Evolutionary conservation across 768 basidiomycete genomes (phyloP), one percentile per base, ranked within the genome.

Genomic region (Psilocybe tampanensis): DNA sequence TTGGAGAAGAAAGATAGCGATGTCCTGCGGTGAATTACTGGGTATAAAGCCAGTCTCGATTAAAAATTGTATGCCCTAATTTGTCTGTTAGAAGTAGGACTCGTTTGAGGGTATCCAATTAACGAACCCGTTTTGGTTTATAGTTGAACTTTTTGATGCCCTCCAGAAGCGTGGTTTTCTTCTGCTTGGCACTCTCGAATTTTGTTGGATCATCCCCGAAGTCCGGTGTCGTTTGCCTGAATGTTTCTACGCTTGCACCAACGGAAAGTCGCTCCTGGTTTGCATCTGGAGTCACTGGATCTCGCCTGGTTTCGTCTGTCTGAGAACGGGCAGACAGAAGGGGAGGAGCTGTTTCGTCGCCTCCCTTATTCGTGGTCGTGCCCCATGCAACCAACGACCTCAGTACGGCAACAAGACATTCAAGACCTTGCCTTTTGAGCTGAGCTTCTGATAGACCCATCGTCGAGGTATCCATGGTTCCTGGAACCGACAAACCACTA

Each of bases 141-240:
- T 89, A 94, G 70, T 98, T 98, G 74, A 99, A 99, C 73, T 94
- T 94, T 72, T 90, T 95, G 72, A 98, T 91, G 23, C 97, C 97
- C 69, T 98, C 96, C 36, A 95, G 74, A 24, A 98, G 72, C 0
- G 90, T 95, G 32, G 93, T 98, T 76, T 99, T 99, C 74, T 92
- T 90, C 74, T 94, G 92, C 70, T 97, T 98, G 11, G 95, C 97
- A 58, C 84, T 95, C 76, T 98, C 96, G 61, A 99, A 98, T 66
- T 84, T 83, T 18, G 81, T 88, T 1, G 96, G 96, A 69, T 98
- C 96, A 66, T 98, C 97, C n/a, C 75, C 72, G 36, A 87, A 67
- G 55, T 94, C 93, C 0, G 94, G 92, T 0, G 93, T 94, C 11
- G 83, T 74, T 50, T 86, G 84, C 53, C 89, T 81, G 18, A 84